These are phyloP conservation scores for Castanea mollissima DNA, from an alignment of 306 rosid species.

Conservation along the genomic window DNA sequence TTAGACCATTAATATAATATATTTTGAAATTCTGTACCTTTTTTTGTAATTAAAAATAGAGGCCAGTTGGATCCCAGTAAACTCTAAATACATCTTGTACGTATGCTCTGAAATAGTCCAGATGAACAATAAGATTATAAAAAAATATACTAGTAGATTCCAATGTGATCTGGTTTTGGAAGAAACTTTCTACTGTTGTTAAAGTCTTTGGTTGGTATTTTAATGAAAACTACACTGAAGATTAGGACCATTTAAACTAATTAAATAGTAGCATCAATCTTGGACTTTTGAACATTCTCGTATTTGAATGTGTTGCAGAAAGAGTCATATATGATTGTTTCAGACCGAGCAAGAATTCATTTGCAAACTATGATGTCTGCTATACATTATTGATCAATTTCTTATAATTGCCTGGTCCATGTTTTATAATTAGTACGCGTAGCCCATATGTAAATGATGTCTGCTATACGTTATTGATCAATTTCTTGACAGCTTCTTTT, in stretches of 20 bases:
- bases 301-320: not conserved
- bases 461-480: too few species aligned
- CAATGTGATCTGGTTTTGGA: not conserved
- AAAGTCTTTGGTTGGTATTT: not conserved
- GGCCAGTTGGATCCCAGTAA: not conserved
- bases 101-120: not conserved
- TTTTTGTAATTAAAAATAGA: not conserved
- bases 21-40: not conserved
- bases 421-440: not conserved
- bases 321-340: not conserved
- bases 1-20: not conserved
- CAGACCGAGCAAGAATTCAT: not conserved
- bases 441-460: not conserved
- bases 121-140: not conserved
- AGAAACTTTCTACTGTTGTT: not conserved
- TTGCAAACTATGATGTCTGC: too few species aligned
- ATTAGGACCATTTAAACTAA: not conserved
- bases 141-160: not conserved
- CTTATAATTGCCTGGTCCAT: not conserved
- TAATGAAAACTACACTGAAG: not conserved
- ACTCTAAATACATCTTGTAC: not conserved
- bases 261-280: too few species aligned
- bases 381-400: too few species aligned
- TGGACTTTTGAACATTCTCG: not conserved
- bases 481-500: too few species aligned